phyloP scores from a whole-genome alignment of 257 asterid genomes.

The Solanum okadae region DNA sequence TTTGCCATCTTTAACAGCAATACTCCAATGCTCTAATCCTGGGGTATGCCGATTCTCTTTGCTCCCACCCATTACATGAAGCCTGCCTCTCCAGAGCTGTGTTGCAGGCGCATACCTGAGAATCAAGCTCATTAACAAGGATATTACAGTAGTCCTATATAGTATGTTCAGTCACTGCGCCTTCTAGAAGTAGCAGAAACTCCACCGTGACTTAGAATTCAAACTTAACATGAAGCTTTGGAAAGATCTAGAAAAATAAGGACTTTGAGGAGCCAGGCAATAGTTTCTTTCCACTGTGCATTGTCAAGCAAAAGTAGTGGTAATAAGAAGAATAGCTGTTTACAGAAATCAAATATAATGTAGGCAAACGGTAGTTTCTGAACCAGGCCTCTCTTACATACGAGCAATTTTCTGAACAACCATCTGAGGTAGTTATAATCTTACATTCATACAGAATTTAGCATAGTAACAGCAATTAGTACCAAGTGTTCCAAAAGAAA shows the following conservation, averaged over 20 bases:
- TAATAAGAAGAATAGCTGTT: neutral
- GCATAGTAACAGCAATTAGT: neutral
- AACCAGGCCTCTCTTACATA: neutral
- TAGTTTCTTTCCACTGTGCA: neutral
- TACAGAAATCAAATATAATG: neutral
- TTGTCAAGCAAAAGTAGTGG: neutral
- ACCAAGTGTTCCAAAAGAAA: neutral
- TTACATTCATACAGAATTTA: neutral
- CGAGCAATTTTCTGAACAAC: neutral
- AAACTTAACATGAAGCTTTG: neutral
- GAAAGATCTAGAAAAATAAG: neutral
- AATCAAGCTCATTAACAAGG: slow-evolving; percentile 9
- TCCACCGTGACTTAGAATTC: neutral
- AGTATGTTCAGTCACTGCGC: neutral
- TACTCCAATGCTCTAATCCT: slow-evolving; percentile 81
- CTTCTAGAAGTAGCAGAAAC: neutral
- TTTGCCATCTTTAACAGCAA: slow-evolving; percentile 77
- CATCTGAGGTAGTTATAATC: neutral
- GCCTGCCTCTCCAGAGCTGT: slow-evolving; percentile 88
- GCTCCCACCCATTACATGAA: slow-evolving; percentile 98
- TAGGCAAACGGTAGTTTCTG: neutral
- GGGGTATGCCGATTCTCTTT: slow-evolving; percentile 77
- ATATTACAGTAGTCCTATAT: neutral
- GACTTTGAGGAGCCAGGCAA: neutral
- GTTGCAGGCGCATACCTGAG: slow-evolving; percentile 95